phyloP scores from a whole-genome alignment of 75 land plant genomes.

The Larix kaempferi region DNA sequence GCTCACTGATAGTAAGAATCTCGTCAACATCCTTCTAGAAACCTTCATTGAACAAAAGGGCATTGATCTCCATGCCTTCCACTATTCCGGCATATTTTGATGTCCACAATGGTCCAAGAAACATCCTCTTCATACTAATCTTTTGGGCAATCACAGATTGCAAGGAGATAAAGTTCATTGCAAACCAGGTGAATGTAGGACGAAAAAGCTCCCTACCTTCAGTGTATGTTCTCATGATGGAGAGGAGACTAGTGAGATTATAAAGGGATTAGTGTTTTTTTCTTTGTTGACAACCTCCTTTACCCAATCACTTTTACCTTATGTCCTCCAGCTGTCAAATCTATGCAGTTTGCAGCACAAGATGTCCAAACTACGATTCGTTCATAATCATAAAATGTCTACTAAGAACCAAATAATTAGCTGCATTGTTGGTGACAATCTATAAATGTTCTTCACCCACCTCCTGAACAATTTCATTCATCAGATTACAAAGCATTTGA shows the following conservation, averaged over 20 bases:
- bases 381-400: too few species aligned
- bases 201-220: too few species aligned
- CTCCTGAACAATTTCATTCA: too few species aligned
- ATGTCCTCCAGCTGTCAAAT: conserved; percentile 28
- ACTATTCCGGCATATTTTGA: conserved; percentile 15
- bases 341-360: conserved; percentile 18
- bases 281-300: conserved; percentile 22
- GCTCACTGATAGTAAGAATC: conserved; percentile 23
- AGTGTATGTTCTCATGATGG: too few species aligned
- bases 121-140: conserved; percentile 19
- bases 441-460: too few species aligned
- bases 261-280: conserved; percentile 30
- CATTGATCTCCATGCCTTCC: conserved; percentile 20
- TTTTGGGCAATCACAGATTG: conserved; percentile 15
- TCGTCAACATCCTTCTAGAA: conserved; percentile 28
- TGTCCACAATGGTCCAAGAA: conserved; percentile 22
- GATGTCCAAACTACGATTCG: too few species aligned
- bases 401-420: too few species aligned
- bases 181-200: too few species aligned
- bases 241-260: conserved; percentile 1
- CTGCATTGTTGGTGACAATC: too few species aligned
- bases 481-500: too few species aligned
- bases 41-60: conserved; percentile 8
- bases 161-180: background rate
- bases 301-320: conserved; percentile 13